Evolutionary conservation across 2,329 filamentous ascomycete genomes (phyloP).

Genomic region (Cercospora sp.): DNA sequence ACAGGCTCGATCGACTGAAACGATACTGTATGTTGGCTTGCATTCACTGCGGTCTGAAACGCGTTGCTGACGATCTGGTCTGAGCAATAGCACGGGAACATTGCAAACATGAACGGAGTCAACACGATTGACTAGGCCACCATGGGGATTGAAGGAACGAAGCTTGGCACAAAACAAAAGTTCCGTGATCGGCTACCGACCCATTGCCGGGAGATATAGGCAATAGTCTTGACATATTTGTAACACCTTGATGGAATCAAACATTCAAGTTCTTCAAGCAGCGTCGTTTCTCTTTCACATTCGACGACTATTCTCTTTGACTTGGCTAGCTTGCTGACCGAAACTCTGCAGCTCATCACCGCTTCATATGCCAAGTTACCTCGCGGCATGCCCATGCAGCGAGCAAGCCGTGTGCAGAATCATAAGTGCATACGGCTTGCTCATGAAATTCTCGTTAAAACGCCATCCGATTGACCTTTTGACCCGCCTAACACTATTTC

Average conservation of each 20-base stretch:
- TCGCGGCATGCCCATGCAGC: slow-evolving; percentile 13
- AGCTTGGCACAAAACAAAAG: neutral
- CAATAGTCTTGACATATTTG: neutral
- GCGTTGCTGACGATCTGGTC: neutral
- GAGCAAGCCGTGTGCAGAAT: slow-evolving; percentile 3
- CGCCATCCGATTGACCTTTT: slow-evolving; percentile 7
- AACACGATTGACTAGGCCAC: neutral
- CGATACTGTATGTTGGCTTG: neutral
- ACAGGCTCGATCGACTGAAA: neutral
- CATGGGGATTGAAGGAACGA: neutral
- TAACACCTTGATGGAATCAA: neutral
- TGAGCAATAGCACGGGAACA: neutral
- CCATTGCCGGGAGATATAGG: neutral
- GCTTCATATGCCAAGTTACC: slow-evolving; percentile 15
- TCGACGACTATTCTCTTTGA: slow-evolving; percentile 6
- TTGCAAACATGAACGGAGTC: neutral
- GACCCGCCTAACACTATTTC: slow-evolving; percentile 12
- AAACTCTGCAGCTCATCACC: slow-evolving; percentile 5
- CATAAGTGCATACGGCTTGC: slow-evolving; percentile 4
- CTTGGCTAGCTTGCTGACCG: slow-evolving; percentile 1
- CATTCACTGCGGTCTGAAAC: neutral
- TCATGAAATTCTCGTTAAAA: slow-evolving; percentile 11
- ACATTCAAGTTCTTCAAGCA: neutral
- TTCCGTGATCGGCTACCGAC: neutral
- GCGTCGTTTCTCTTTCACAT: slow-evolving; percentile 4